Base-by-base conservation (phyloP, 495 filamentous ascomycete genomes). In the Bryoglossum gracile region DNA sequence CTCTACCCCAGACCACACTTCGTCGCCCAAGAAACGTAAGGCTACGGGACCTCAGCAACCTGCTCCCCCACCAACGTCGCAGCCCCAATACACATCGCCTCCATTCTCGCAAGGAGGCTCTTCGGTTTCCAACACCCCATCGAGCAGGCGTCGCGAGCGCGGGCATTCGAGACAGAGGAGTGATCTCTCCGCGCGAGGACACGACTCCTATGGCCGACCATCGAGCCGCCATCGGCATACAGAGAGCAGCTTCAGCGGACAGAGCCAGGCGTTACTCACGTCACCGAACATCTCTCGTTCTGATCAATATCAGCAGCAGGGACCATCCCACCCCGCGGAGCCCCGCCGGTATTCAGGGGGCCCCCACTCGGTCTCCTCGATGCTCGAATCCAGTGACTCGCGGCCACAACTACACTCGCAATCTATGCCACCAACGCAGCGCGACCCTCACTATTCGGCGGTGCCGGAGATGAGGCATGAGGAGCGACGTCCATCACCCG, bases 1-100 rank as follows among this genome's bases (percentile, higher is more conserved):
- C 70, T 71, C 64, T 70, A 60, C 60, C 65, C 63, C 46, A 54
- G 53, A 63, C 60, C 70, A 77, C 37, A 71, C 71, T 48, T 67
- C 66, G 44, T 86, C 83, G 28, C 83, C 84, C 14, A 82, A 82
- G 59, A 87, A 87, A 62, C 75, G 84, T 55, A 88, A 88, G 67
- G 80, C 80, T 36, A 74, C 75, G 57, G 80, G 80, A 49, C 71
- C 74, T 14, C 81, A 83, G 50, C 72, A 73, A 53, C 54, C 77
- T 17, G 69, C 69, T 21, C 80, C 78, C 46, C 71, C 76, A 33
- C 77, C 81, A 51, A 73, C 65, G 48, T 53, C 60, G 24, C 67
- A 73, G 43, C 65, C 71, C 17, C 74, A 72, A 39, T 72, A 73
- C 37, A 71, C 75, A 47, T 78, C 77, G 37, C 74, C 77, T 4